These are phyloP conservation scores for Boletales sp. DNA, from an alignment of 768 basidiomycete genomes.

Conservation along the genomic window DNA sequence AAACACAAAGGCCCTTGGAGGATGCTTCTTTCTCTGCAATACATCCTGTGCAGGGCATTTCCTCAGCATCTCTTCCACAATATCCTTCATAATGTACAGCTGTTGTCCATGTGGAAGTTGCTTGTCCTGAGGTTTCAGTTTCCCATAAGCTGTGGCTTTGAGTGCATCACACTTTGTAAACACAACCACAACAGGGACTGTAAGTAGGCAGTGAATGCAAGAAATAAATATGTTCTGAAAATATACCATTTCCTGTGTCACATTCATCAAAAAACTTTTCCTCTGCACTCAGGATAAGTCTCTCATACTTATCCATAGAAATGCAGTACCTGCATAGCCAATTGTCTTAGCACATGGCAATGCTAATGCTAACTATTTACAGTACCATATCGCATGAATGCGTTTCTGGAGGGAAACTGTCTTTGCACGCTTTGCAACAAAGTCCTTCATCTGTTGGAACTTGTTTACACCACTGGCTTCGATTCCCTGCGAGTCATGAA, in stretches of 20 bases:
- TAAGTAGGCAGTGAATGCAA: neutral
- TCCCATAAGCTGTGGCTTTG: neutral
- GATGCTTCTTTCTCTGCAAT: neutral
- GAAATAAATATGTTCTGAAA: neutral
- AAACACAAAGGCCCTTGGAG: neutral
- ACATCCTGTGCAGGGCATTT: neutral
- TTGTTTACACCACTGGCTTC: too few relatives aligned
- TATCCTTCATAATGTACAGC: neutral
- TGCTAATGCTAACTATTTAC: too few relatives aligned
- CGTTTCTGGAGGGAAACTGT: too few relatives aligned
- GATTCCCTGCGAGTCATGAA: too few relatives aligned
- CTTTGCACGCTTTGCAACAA: too few relatives aligned
- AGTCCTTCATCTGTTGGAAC: too few relatives aligned
- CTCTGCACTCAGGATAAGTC: neutral
- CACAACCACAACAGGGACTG: neutral
- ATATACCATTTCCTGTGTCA: neutral
- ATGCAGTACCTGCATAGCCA: neutral
- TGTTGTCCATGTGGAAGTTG: neutral
- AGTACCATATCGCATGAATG: too few relatives aligned
- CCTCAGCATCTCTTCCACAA: neutral
- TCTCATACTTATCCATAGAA: neutral
- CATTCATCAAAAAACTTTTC: constrained; percentile 1
- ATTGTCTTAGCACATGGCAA: too few relatives aligned
- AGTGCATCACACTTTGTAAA: constrained; percentile 1
- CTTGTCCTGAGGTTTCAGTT: neutral